Base-by-base conservation (phyloP, 768 basidiomycete genomes). In the Leccinellum albellum region DNA sequence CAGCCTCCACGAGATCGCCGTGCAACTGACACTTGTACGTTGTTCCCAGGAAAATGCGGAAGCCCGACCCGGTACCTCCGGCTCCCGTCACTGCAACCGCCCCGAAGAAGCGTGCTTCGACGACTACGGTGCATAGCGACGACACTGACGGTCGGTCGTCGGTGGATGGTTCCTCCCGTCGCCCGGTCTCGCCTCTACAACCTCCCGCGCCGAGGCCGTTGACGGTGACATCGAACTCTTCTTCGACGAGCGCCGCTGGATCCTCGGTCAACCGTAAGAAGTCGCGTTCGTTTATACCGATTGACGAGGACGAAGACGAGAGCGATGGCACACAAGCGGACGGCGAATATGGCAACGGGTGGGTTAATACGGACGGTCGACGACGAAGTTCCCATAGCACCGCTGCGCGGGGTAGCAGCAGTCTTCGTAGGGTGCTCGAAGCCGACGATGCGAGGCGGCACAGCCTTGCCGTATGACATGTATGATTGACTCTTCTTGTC, bases 1-100 rank as follows among this genome's bases (percentile, higher is more conserved):
- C 37, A 13, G 12, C 42, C 53, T 50, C 45, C 51, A 24, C 42
- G 44, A 47, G 51, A 31, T 42, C 21, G 17, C 37, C 28, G 12
- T 59, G 21, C 51, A 20, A 57, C 50, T 61, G 58, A 64, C 59
- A 7, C 31, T n/a, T 17, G 32, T 20, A 28, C 31, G 28, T 26
- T 20, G 15, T 46, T 37, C 64, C 45, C 65, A 91, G 89, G 47
- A 93, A 93, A 82, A 92, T 93, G 91, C 86, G 91, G 46, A 92
- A 92, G 73, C 90, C 91, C 10, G 88, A 89, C 61, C 75, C 81
- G 17, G 70, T 70, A 14, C 74, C 79, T 28, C 74, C 76, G 14
- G 64, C 66, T 8, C 69, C 71, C 10, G 55, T 73, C 14, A 66
- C 74, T 12, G 49, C 61, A 28, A 54, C 61, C 5, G 59, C 64